These are phyloP conservation scores for Mucor sp. DNA, from an alignment of 371 early-diverging fungal species.

Conservation along the genomic window DNA sequence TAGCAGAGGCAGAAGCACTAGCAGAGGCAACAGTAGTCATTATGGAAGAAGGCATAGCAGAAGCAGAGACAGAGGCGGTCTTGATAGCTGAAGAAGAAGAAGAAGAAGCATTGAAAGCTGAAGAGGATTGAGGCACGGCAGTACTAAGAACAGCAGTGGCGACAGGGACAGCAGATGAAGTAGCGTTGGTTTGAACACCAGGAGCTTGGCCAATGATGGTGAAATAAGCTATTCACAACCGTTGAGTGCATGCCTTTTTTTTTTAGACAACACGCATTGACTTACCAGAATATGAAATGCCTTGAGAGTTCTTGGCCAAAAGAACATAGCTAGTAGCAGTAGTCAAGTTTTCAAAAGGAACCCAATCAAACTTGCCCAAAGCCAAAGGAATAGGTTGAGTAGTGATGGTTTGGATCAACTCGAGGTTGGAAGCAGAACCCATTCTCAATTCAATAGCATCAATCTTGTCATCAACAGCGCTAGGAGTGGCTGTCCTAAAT, in stretches of 20 bases:
- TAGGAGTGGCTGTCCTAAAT: neutral
- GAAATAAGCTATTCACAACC: neutral
- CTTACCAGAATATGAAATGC: neutral
- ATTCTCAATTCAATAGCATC: neutral
- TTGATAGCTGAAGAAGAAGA: neutral
- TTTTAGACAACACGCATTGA: neutral
- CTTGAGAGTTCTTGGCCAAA: neutral
- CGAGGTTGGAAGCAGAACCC: neutral
- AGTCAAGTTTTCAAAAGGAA: neutral
- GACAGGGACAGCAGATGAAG: neutral
- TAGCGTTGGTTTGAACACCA: neutral
- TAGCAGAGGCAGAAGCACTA: neutral
- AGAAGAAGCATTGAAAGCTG: slow-evolving; percentile 6
- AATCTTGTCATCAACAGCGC: neutral
- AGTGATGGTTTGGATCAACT: neutral
- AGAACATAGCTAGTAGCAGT: neutral
- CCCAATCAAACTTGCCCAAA: neutral
- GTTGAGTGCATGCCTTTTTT: too few relatives aligned
- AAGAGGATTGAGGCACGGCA: neutral
- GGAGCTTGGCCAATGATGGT: neutral
- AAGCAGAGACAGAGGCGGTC: neutral
- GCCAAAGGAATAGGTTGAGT: neutral
- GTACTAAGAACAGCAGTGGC: neutral
- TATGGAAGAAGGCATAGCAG: neutral
- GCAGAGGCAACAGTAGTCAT: neutral